phyloP scores from a whole-genome alignment of 202 grass and related monocot genomes.

The Panicum virgatum region DNA sequence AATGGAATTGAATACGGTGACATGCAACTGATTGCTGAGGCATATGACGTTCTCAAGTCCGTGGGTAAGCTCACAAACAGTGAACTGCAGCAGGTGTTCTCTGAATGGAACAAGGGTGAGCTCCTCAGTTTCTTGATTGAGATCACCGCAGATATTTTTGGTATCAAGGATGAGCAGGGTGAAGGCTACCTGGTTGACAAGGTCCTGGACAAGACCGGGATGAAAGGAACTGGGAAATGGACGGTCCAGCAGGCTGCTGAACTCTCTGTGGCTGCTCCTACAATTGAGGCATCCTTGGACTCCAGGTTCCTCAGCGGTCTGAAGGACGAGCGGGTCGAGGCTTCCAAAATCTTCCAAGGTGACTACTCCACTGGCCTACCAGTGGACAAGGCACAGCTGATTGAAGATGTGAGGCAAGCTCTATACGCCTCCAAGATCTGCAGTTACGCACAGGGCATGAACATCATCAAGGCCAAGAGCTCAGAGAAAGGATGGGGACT shows the following conservation, averaged over 20 bases:
- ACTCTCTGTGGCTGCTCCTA: slow-evolving; percentile 81
- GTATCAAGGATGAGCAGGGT: slow-evolving; percentile 79
- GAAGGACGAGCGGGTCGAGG: slow-evolving; percentile 68
- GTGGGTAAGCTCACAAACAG: slow-evolving; percentile 80
- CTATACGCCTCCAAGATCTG: slow-evolving; percentile 89
- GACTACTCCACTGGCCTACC: slow-evolving; percentile 40
- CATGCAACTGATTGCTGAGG: slow-evolving; percentile 85
- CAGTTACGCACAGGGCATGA: slow-evolving; percentile 89
- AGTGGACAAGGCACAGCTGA: slow-evolving; percentile 77
- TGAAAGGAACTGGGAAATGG: slow-evolving; percentile 95
- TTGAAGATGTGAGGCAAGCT: slow-evolving; percentile 80
- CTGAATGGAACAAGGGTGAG: slow-evolving; percentile 92
- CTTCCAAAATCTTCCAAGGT: slow-evolving; percentile 72
- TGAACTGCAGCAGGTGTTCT: slow-evolving; percentile 76
- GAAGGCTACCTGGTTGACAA: slow-evolving; percentile 85
- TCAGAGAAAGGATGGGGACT: slow-evolving; percentile 77
- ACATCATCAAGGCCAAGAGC: slow-evolving; percentile 85
- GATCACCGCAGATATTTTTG: slow-evolving; percentile 80
- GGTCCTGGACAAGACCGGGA: slow-evolving; percentile 91
- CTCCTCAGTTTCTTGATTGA: slow-evolving; percentile 90
- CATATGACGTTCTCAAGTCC: slow-evolving; percentile 79
- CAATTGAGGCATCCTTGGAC: slow-evolving; percentile 85
- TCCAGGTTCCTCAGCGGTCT: slow-evolving; percentile 83
- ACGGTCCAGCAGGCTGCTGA: slow-evolving; percentile 86
- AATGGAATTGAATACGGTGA: slow-evolving; percentile 91